These are phyloP conservation scores for Fonsecaea nubica DNA, from an alignment of 2,329 filamentous ascomycete genomes.

Conservation along the genomic window DNA sequence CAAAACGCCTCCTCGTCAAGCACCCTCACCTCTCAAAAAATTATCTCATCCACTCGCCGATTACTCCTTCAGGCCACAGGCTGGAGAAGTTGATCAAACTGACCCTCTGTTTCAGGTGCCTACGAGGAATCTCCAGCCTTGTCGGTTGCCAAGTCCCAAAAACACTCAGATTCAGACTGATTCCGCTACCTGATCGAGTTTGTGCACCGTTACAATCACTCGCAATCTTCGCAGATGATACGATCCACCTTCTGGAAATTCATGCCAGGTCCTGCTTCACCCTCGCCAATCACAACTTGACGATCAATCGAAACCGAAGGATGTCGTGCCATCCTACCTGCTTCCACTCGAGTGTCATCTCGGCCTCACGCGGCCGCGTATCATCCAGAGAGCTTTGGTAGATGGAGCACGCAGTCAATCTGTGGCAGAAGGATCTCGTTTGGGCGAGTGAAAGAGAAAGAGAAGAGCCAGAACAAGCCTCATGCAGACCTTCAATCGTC, in stretches of 20 bases:
- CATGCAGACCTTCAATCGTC: slow-evolving; percentile 2
- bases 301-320: slow-evolving; percentile 2
- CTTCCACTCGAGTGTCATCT: background rate
- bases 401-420: background rate
- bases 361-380: background rate
- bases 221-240: background rate
- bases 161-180: background rate
- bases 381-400: background rate
- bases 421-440: background rate
- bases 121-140: slow-evolving; percentile 9
- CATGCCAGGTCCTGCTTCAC: background rate
- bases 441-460: background rate
- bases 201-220: background rate
- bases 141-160: slow-evolving; percentile 8
- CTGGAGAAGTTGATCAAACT: slow-evolving; percentile 14
- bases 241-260: background rate
- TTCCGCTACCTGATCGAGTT: slow-evolving; percentile 3
- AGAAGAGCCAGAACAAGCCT: background rate
- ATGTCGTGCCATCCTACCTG: background rate
- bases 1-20: background rate
- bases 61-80: slow-evolving; percentile 11
- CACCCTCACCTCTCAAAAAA: background rate
- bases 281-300: background rate
- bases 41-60: slow-evolving; percentile 8
- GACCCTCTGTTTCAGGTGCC: background rate